Percentiles rank a stretch among this genome's conserved stretches.
These are phyloP conservation scores for Leccinum pellstonianum DNA, from an alignment of 768 basidiomycete species.

Conservation along the genomic window DNA sequence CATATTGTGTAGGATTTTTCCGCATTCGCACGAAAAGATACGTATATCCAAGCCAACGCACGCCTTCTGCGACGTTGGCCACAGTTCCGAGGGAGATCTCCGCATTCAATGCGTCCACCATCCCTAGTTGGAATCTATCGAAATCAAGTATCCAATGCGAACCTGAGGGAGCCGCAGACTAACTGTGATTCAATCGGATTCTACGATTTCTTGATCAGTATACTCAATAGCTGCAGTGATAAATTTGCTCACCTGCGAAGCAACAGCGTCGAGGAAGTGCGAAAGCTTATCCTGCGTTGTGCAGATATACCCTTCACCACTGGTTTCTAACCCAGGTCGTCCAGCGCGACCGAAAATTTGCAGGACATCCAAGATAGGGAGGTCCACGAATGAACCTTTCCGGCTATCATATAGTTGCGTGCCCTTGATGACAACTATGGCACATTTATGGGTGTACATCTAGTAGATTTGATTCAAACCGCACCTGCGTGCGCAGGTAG, in stretches of 20 bases:
- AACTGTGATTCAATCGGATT: conserved; percentile 96
- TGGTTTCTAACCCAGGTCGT: conserved; percentile 80
- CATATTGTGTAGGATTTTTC: conserved; percentile 85
- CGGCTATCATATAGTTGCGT: conserved; percentile 94
- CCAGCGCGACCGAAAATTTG: conserved; percentile 98
- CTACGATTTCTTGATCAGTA: conserved; percentile 37
- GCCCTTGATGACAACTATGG: conserved; percentile 89
- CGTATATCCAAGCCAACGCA: conserved; percentile 95
- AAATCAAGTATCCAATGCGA: conserved; percentile 1
- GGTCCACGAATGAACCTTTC: conserved; percentile 86
- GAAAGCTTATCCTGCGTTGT: conserved; percentile 90
- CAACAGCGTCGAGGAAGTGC: conserved; percentile 86
- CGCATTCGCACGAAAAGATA: conserved; percentile 95
- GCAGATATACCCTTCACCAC: conserved; percentile 96
- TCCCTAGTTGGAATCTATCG: conserved; percentile 71
- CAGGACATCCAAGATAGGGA: conserved; percentile 92
- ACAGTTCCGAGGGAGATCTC: conserved; percentile 96
- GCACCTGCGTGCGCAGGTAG: conserved; percentile 94
- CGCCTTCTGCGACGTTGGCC: conserved; percentile 77
- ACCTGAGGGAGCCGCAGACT: conserved; percentile 22
- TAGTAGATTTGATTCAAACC: conserved; percentile 17
- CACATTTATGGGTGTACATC: conserved; percentile 9
- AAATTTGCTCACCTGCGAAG: conserved; percentile 64
- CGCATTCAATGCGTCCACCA: conserved; percentile 91
- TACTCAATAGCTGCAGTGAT: not conserved